A percentile compares a stretch with the other conserved stretches of the same genome.
Evolutionary conservation across 2,329 filamentous ascomycete genomes (phyloP).

Genomic region (Trichoderma koningiopsis): DNA sequence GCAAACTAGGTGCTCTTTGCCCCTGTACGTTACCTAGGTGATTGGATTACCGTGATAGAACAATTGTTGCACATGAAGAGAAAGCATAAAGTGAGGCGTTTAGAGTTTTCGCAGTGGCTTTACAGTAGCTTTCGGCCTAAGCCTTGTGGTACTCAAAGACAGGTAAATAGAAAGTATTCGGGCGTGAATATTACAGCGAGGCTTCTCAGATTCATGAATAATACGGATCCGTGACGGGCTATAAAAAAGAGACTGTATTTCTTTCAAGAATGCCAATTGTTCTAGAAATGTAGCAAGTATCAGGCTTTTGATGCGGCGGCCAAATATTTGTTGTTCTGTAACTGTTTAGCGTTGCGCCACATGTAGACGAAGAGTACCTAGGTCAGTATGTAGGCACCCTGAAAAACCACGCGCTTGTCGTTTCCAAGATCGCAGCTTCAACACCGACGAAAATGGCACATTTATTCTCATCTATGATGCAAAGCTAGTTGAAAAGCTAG

Average conservation of each 20-base stretch:
- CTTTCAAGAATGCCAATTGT: accelerated
- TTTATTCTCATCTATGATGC: neutral
- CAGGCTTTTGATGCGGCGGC: neutral
- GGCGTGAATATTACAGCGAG: neutral
- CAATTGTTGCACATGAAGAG: neutral
- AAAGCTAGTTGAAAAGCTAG: neutral
- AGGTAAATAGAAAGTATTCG: neutral
- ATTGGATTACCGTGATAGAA: neutral
- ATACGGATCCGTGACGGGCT: neutral
- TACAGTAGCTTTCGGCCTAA: neutral
- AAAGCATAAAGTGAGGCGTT: neutral
- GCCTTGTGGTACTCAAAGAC: neutral
- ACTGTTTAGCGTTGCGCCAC: neutral
- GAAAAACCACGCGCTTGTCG: neutral
- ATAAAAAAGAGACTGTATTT: neutral
- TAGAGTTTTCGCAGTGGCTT: neutral
- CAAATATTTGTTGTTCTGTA: neutral
- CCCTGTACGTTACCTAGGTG: neutral
- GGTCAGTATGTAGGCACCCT: neutral
- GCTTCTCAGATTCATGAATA: neutral
- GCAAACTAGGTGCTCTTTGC: neutral
- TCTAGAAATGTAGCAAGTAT: neutral
- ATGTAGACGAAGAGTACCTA: neutral
- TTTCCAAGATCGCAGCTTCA: neutral
- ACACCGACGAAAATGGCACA: too few species aligned